Conservation (phyloP, 2,329 filamentous ascomycete species). For the Cladosporium halotolerans region DNA sequence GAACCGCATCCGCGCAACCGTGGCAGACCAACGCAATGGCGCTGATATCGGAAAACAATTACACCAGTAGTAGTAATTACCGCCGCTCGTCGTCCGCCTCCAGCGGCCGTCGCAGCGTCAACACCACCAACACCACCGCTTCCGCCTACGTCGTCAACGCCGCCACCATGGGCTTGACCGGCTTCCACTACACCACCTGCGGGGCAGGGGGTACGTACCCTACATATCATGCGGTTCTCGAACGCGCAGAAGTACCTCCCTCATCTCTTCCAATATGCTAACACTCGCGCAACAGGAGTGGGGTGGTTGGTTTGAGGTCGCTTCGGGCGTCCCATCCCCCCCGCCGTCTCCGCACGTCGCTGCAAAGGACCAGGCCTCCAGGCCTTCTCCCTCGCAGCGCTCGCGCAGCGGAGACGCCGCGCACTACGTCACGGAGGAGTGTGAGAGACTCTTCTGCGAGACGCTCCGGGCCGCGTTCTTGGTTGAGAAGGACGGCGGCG, state of each 20-base stretch:
- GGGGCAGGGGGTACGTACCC: constrained; percentile 53
- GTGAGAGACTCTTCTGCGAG: constrained; percentile 99
- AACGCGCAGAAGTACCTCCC: neutral
- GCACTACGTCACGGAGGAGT: constrained; percentile 96
- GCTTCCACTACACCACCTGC: constrained; percentile 95
- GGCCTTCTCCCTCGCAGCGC: constrained; percentile 5
- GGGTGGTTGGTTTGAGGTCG: constrained; percentile 95
- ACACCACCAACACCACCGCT: constrained; percentile 67
- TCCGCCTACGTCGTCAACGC: constrained; percentile 82
- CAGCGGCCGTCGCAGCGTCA: constrained; percentile 49
- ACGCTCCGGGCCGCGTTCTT: constrained; percentile 88
- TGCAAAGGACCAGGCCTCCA: constrained; percentile 5
- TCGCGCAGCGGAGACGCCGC: constrained; percentile 73
- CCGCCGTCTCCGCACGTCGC: constrained; percentile 67
- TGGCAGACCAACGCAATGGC: constrained; percentile 56
- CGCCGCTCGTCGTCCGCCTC: constrained; percentile 36
- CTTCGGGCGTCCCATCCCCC: constrained; percentile 77
- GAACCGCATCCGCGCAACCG: constrained; percentile 30
- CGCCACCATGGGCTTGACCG: constrained; percentile 62
- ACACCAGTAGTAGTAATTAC: constrained; percentile 68
- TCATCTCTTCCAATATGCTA: neutral
- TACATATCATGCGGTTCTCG: neutral
- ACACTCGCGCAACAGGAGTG: constrained; percentile 49
- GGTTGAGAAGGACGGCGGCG: constrained; percentile 76
- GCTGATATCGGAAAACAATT: constrained; percentile 60